A percentile compares a stretch with the other conserved stretches of the same genome.
Conservation (phyloP, 2,329 filamentous ascomycete genomes). For the Grosmannia huntii region DNA sequence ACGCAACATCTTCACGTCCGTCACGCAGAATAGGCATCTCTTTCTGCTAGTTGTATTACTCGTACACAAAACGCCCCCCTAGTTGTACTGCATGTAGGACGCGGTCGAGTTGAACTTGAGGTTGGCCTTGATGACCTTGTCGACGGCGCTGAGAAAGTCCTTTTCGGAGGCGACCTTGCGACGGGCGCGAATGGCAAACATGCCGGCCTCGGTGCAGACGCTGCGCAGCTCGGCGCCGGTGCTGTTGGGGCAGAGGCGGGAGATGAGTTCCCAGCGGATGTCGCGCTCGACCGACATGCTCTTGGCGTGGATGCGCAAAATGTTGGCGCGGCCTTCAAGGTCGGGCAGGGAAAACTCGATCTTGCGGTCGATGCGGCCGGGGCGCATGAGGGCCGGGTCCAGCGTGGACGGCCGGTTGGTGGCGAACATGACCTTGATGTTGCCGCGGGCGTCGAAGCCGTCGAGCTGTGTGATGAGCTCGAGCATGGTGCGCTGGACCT, state of each 20-base stretch:
- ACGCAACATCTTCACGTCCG: too few species aligned
- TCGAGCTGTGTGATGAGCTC: slow-evolving; percentile 97
- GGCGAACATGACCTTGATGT: slow-evolving; percentile 99
- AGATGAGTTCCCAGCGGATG: slow-evolving; percentile 98
- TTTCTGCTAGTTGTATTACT: not conserved
- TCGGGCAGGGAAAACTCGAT: slow-evolving; percentile 97
- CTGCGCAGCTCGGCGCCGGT: slow-evolving; percentile 92
- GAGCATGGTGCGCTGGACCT: slow-evolving; percentile 97
- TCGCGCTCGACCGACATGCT: slow-evolving; percentile 98
- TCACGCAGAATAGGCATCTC: too few species aligned
- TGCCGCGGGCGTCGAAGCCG: slow-evolving; percentile 95
- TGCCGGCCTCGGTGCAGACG: slow-evolving; percentile 94
- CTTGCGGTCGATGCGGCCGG: slow-evolving; percentile 96
- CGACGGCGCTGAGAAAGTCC: slow-evolving; percentile 93
- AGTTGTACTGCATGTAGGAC: slow-evolving; percentile 99
- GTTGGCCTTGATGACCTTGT: slow-evolving; percentile 99
- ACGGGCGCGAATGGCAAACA: slow-evolving; percentile 91
- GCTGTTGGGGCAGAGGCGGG: slow-evolving; percentile 88
- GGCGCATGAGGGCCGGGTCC: slow-evolving; percentile 89
- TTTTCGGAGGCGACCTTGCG: slow-evolving; percentile 98
- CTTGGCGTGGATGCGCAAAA: slow-evolving; percentile 96
- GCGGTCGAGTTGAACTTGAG: slow-evolving; percentile 99
- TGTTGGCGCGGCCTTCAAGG: slow-evolving; percentile 93
- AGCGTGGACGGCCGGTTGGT: slow-evolving; percentile 99
- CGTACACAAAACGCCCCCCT: slow-evolving; percentile 21